phyloP scores from a whole-genome alignment of 2,329 filamentous ascomycete genomes.

The Aspergillus latus region DNA sequence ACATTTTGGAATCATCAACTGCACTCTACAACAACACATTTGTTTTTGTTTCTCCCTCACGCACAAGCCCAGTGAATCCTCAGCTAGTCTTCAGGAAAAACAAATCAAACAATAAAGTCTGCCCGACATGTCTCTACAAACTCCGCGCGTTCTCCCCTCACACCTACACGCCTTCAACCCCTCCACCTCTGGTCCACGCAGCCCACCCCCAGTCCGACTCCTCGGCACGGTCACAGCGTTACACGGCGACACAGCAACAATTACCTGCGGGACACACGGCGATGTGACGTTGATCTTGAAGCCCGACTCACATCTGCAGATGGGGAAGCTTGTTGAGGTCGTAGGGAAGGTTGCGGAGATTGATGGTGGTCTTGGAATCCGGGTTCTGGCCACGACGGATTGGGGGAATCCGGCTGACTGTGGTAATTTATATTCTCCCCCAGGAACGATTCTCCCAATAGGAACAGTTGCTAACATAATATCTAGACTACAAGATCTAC shows the following conservation, averaged over 20 bases:
- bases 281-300: conserved; percentile 73
- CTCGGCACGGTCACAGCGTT: conserved; percentile 82
- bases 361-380: conserved; percentile 42
- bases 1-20: not conserved
- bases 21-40: not conserved
- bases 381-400: conserved; percentile 43
- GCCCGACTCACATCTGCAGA: conserved; percentile 50
- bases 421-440: conserved; percentile 24
- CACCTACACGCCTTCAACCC: conserved; percentile 75
- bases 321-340: conserved; percentile 48
- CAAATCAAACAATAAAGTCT: conserved; percentile 17
- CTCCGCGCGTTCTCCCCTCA: conserved; percentile 78
- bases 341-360: conserved; percentile 47
- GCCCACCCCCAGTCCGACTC: conserved; percentile 71
- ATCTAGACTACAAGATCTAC: conserved; percentile 69
- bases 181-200: conserved; percentile 36
- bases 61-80: not conserved
- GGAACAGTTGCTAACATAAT: no score
- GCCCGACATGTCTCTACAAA: conserved; percentile 64
- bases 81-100: not conserved
- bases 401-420: conserved; percentile 44
- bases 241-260: conserved; percentile 73
- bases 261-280: conserved; percentile 71
- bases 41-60: not conserved
- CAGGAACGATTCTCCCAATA: no score